Evolutionary conservation across 164 flowering plant species (phyloP).

Genomic region (Dillenia suffruticosa): DNA sequence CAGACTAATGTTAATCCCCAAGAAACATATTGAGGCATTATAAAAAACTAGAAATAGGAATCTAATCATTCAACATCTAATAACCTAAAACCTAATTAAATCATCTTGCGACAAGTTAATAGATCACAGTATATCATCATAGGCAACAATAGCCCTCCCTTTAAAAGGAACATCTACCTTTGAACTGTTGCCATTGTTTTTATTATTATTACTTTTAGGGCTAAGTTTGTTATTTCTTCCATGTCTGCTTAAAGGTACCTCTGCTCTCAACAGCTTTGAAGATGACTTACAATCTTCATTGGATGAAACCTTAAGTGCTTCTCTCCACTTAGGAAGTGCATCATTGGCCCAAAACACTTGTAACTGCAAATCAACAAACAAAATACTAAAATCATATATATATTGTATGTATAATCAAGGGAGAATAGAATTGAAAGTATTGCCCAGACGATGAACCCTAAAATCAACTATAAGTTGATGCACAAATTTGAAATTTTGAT

Average conservation of each 20-base stretch:
- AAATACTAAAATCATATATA: background rate
- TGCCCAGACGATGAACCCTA: too few species aligned
- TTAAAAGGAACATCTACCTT: conserved; percentile 35
- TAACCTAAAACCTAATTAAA: background rate
- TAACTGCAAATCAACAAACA: conserved; percentile 35
- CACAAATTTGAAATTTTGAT: too few species aligned
- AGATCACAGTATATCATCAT: conserved; percentile 68
- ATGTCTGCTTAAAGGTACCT: conserved; percentile 64
- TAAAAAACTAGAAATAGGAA: too few species aligned
- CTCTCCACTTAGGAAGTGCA: conserved; percentile 50
- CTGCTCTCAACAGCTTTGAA: conserved; percentile 59
- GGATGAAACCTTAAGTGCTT: conserved; percentile 30
- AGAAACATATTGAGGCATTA: too few species aligned
- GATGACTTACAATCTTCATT: conserved; percentile 25
- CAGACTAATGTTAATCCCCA: too few species aligned
- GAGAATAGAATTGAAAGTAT: too few species aligned
- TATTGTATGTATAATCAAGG: too few species aligned
- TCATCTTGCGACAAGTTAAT: background rate
- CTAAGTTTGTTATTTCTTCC: conserved; percentile 55
- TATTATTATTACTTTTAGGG: conserved; percentile 23
- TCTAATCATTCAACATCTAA: too few species aligned
- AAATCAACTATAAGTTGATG: too few species aligned
- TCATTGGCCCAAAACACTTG: conserved; percentile 67
- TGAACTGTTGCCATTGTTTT: conserved; percentile 5
- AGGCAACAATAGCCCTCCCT: conserved; percentile 72